phyloP scores from a whole-genome alignment of 140 eudicot genomes.

The Senecio squalidus region DNA sequence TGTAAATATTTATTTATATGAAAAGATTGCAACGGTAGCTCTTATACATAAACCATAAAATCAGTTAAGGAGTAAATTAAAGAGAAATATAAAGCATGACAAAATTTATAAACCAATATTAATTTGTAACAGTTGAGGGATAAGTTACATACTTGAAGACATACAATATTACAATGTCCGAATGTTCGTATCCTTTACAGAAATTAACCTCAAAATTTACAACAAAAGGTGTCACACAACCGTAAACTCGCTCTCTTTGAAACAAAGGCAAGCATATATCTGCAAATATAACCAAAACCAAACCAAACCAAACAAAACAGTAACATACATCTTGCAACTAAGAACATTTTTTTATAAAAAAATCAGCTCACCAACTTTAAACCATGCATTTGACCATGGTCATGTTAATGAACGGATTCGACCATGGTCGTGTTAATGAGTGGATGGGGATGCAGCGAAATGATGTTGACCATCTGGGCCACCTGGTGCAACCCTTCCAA shows the following conservation, averaged over 20 bases:
- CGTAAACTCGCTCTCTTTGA: constrained; percentile 13
- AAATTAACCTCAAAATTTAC: neutral
- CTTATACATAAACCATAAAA: too few species aligned
- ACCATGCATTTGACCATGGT: neutral
- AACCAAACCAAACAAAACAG: neutral
- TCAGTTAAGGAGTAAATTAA: too few species aligned
- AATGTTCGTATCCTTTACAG: neutral
- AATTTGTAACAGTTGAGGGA: too few species aligned
- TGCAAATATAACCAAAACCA: neutral
- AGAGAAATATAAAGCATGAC: too few species aligned
- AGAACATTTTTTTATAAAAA: neutral
- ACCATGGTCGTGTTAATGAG: constrained; percentile 10
- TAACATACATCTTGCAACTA: constrained; percentile 7
- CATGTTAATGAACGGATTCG: constrained; percentile 11
- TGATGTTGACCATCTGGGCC: constrained; percentile 54
- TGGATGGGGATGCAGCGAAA: constrained; percentile 6
- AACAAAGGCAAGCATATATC: constrained; percentile 15
- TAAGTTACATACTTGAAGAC: too few species aligned
- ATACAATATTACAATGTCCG: too few species aligned
- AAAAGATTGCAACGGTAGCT: too few species aligned
- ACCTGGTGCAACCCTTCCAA: constrained; percentile 36
- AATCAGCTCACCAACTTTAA: constrained; percentile 13
- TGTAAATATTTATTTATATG: too few species aligned
- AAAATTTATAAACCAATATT: too few species aligned
- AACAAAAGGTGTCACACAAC: constrained; percentile 9